A percentile compares a stretch with the other conserved stretches of the same genome.
phyloP scores from a whole-genome alignment of 139 green algal species.

The Micractinium conductrix region DNA sequence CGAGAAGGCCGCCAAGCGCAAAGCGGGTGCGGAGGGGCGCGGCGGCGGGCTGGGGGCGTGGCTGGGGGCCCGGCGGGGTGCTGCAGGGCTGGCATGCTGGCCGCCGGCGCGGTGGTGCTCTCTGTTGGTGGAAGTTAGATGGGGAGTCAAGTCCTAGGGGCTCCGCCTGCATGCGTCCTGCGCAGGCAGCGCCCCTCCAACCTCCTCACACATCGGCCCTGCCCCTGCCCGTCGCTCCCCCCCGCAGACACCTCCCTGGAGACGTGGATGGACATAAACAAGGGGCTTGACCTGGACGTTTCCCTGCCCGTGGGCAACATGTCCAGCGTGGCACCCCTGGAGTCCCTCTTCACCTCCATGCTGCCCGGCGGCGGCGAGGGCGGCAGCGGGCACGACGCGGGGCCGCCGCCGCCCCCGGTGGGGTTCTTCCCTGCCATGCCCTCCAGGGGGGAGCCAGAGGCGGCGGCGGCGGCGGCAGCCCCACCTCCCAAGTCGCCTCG shows the following conservation, averaged over 20 bases:
- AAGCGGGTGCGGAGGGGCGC: slow-evolving; percentile 20
- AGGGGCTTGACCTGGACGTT: slow-evolving; percentile 39
- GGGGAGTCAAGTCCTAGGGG: no score
- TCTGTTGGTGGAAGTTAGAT: no score
- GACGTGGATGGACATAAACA: slow-evolving; percentile 49
- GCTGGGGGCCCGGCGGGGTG: no score
- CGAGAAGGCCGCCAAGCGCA: slow-evolving; percentile 23
- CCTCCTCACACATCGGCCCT: no score
- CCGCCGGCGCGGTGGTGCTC: no score
- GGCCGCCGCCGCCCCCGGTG: neutral
- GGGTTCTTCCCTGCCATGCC: slow-evolving; percentile 17
- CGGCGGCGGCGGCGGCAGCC: neutral
- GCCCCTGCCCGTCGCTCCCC: neutral
- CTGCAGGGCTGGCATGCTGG: no score
- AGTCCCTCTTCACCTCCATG: slow-evolving; percentile 36
- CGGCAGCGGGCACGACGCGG: neutral
- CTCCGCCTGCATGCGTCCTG: no score
- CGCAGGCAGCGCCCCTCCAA: no score
- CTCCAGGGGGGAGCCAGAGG: neutral
- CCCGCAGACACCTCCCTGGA: slow-evolving; percentile 46
- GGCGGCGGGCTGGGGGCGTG: neutral
- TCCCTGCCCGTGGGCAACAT: slow-evolving; percentile 38
- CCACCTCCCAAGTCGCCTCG: neutral
- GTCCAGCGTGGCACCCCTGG: slow-evolving; percentile 1
- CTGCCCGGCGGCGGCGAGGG: slow-evolving; percentile 1